Conservation (phyloP, 139 green algal species). For the Trebouxia sp. region DNA sequence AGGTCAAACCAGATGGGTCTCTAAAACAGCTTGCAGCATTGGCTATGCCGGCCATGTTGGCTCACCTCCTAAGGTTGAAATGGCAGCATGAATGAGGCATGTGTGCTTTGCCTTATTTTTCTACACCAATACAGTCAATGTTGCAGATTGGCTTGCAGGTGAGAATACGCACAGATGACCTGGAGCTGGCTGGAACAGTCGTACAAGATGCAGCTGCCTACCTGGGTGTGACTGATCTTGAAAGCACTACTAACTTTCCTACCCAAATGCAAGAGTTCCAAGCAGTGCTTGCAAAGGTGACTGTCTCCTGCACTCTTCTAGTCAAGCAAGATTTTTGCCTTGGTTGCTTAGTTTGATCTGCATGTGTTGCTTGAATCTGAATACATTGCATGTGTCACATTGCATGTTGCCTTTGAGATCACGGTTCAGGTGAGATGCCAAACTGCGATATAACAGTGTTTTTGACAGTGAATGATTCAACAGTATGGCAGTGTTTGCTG, state of each 20-base stretch:
- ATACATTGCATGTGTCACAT: neutral
- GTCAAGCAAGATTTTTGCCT: neutral
- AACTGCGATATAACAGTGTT: too few relatives aligned
- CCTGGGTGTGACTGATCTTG: conserved; percentile 53
- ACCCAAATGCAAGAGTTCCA: conserved; percentile 58
- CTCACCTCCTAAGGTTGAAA: too few relatives aligned
- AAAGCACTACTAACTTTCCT: conserved; percentile 62
- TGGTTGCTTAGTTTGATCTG: too few relatives aligned
- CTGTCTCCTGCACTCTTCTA: neutral
- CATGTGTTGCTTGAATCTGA: too few relatives aligned
- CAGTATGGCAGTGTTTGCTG: neutral
- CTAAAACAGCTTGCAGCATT: too few relatives aligned
- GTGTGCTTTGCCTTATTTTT: too few relatives aligned
- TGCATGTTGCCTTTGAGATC: neutral
- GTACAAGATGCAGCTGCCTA: conserved; percentile 64
- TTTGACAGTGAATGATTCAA: neutral
- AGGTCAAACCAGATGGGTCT: too few relatives aligned
- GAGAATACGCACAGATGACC: conserved; percentile 61
- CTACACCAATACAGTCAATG: too few relatives aligned
- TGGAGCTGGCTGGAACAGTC: conserved; percentile 70
- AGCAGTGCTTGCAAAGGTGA: conserved; percentile 44
- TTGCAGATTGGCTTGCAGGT: too few relatives aligned
- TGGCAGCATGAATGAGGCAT: too few relatives aligned
- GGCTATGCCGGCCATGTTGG: too few relatives aligned
- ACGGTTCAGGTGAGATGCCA: too few relatives aligned